Percentiles rank a stretch among this genome's conserved stretches.
Conservation (phyloP, 1,284 basidiomycete genomes). For the Boletus mariae region DNA sequence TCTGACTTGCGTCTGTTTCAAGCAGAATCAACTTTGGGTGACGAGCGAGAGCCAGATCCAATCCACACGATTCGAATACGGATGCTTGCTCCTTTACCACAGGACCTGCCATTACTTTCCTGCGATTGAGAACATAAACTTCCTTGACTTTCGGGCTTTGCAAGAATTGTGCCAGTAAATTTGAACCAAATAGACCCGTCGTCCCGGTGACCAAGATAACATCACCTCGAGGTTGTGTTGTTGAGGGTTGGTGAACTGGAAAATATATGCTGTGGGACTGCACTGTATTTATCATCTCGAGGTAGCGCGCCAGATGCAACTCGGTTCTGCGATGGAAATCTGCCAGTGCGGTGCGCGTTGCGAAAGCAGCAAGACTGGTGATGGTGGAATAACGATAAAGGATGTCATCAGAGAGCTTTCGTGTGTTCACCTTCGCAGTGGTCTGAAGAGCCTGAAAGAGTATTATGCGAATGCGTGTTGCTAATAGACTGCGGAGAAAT, state of each 20-base stretch:
- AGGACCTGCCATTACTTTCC: conserved; percentile 9
- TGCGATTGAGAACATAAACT: conserved; percentile 18
- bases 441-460: conserved; percentile 33
- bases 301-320: background rate
- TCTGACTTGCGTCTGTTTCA: conserved; percentile 7
- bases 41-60: conserved; percentile 6
- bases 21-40: conserved; percentile 16
- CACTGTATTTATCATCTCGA: conserved; percentile 13
- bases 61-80: conserved; percentile 24
- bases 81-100: conserved; percentile 21
- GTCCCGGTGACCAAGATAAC: conserved; percentile 29
- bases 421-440: conserved; percentile 5
- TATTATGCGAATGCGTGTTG: conserved; percentile 41
- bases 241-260: conserved; percentile 9
- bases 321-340: background rate
- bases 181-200: conserved; percentile 27
- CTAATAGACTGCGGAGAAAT: conserved; percentile 35
- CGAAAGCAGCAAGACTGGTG: conserved; percentile 21
- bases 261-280: conserved; percentile 3
- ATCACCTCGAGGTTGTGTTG: conserved; percentile 1
- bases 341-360: conserved; percentile 2
- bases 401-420: background rate
- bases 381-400: conserved; percentile 27
- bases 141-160: conserved; percentile 5
- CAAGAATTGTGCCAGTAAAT: conserved; percentile 16